phyloP scores from a whole-genome alignment of 2,329 filamentous ascomycete genomes.

The Alternaria metachromatica region DNA sequence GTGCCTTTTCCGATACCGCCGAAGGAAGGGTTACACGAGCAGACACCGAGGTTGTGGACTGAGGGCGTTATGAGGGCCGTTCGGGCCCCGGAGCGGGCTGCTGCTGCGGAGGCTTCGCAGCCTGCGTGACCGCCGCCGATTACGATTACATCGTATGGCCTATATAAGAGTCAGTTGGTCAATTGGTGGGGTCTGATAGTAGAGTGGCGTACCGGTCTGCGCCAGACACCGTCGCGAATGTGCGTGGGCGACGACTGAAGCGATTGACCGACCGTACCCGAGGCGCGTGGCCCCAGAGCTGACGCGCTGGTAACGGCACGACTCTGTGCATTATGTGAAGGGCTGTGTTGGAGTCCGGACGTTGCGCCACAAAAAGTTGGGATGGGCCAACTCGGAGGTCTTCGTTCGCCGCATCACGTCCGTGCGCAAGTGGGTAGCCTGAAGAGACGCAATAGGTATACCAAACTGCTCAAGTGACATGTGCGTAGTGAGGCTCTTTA shows the following conservation, averaged over 20 bases:
- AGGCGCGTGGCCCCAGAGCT: slow-evolving; percentile 58
- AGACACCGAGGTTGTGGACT: slow-evolving; percentile 86
- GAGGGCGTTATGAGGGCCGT: slow-evolving; percentile 91
- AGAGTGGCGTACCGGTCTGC: slow-evolving; percentile 30
- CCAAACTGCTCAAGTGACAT: not conserved
- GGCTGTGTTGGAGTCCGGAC: slow-evolving; percentile 4
- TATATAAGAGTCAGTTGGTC: slow-evolving; percentile 44
- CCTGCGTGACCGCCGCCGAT: slow-evolving; percentile 96
- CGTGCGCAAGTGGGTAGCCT: slow-evolving; percentile 6
- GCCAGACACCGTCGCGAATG: slow-evolving; percentile 56
- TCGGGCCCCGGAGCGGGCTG: slow-evolving; percentile 84
- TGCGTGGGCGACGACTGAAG: slow-evolving; percentile 42
- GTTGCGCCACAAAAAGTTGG: slow-evolving; percentile 17
- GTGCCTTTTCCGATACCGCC: slow-evolving; percentile 99
- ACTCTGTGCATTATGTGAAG: slow-evolving; percentile 31
- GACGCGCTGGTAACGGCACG: slow-evolving; percentile 40
- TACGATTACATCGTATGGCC: slow-evolving; percentile 88
- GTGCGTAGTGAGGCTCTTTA: not conserved
- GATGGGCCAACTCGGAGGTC: slow-evolving; percentile 18
- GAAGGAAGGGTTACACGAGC: slow-evolving; percentile 96
- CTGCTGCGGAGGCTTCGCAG: slow-evolving; percentile 89
- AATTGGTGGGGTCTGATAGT: not conserved
- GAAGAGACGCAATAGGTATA: not conserved
- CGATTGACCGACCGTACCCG: slow-evolving; percentile 52
- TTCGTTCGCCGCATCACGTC: slow-evolving; percentile 22